Base-by-base conservation (phyloP, 441 rosid genomes). In the Brassica balearica region DNA sequence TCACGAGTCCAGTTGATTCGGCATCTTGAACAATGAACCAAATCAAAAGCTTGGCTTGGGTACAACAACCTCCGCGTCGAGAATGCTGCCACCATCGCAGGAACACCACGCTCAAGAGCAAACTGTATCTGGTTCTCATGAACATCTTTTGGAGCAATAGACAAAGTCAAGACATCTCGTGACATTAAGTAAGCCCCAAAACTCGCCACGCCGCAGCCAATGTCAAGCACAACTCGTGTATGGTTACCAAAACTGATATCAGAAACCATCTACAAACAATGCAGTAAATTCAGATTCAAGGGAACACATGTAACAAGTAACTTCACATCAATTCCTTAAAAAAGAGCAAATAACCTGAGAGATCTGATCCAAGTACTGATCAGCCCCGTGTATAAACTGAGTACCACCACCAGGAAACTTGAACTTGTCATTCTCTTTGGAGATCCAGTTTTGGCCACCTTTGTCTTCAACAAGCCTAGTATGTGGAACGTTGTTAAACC, bases 1-100 rank as follows among this genome's bases (percentile, higher is more conserved):
- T 91, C 98, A 74, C 95, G 96, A 84, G 97, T 92, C 99, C 98
- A 96, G 70, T 96, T 94, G 86, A 96, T 91, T 89, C 98, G 88
- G 80, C 99, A 96, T 85, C 98, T 88, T 72, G 98, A 96, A 85
- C 98, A 96, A 85, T 96, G 99, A 61, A 96, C 88, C 82, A 91
- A 72, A 81, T 94, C 98, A 87, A 94, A 96, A 79, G 98, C 97
- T 85, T 96, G 98, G 84, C 98, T 96, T 27, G 99, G 98, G 77
- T 89, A 96, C 65, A 88, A 66, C 64, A 96, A 82, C 1, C 98
- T 85, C 41, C 61, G 92, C 41, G 97, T 96, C 8, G 94, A 89
- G 83, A 94, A 94, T 61, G 99, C 98, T 59, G 98, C 93, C 61
- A 85, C 95, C 98, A 92, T 96, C 53, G 99, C 98, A 77, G 99